Evolutionary conservation across 805 yeast genomes (phyloP), one percentile per base, ranked within the genome.

Genomic region (Metschnikowia henanensis): DNA sequence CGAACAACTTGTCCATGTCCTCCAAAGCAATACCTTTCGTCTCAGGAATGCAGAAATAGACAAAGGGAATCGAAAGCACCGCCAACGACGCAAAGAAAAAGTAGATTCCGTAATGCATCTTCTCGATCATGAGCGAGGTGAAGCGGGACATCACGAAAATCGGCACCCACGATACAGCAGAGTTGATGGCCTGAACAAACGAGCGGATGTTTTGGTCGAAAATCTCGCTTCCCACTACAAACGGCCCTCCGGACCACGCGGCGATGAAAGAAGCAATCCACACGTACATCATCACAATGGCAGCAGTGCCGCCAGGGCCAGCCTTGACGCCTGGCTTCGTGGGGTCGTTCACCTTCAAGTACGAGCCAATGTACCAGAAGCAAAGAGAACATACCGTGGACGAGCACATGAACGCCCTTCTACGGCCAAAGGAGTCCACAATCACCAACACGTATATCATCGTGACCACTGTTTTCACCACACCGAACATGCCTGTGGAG

Each of bases 161-260:
- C 8, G 71, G 70, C 20, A 66, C 61, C 73, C 72, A 66, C 29
- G 66, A 62, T 20, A 65, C 65, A 10, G 72, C 71, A 2, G 72
- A 70, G 50, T 66, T 66, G 43, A 67, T 64, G 43, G 70, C 70
- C 52, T 66, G 71, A 28, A 64, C 68, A 39, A 68, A 66, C 16
- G 70, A 61, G 39, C 73, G 53, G 49, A 68, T 65, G 42, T 68
- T 66, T 49, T 66, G 71, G 53, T 66, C 72, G 47, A 66, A 68
- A 4, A 68, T 62, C 46, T 68, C 73, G 33, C 64, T 47, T 3
- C 73, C 72, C 30, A 66, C 65, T 18, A 68, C 71, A 51, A 64
- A 68, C 6, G 72, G 73, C 17, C 71, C 71, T 1, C 68, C 71
- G 6, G 68, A 62, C 73, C 72, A 68, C 5, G 70, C 71, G 30